Base-by-base conservation (phyloP, 2,329 filamentous ascomycete species). In the Coniella vitis region DNA sequence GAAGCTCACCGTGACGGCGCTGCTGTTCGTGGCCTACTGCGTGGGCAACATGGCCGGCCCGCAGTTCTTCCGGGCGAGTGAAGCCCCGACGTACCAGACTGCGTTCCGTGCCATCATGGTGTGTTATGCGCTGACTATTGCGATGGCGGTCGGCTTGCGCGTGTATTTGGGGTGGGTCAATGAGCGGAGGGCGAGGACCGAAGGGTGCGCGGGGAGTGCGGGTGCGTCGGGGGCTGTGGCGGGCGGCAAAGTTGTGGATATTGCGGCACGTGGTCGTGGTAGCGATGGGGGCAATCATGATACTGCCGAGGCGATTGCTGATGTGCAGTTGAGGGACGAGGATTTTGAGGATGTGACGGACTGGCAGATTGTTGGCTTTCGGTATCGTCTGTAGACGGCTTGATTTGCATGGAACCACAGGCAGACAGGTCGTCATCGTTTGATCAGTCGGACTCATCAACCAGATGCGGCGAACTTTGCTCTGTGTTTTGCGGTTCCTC, bases 311-410 rank as follows among this genome's bases (percentile, higher is more conserved):
- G 61, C 58, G n/a, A 61, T 65, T n/a, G 57, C 58, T 10, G 62
- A 62, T 25, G 60, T 69, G 0, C 64, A 68, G 42, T 57, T 75
- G 19, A 61, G 64, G 16, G 64, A 69, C 0, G 67, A 70, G 46
- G 73, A 75, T 50, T 75, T 78, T 49, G 75, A 79, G 17, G 78
- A 83, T 59, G 61, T 75, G 2, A 82, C 79, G 2, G 79, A 83
- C 56, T 80, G 76, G 73, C 71, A 79, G 34, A 79, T 71, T 1
- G 60, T 70, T 16, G 79, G 79, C 0, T 83, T 83, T 53, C 70
- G 78, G 37, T 83, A 83, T 61, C 70, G 79, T 9, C 7, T 29
- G 7, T 38, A 41, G 16, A 25, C 3, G 20, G 9, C n/a, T 7
- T 2, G n/a, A 13, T 7, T 38, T 17, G 17, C n/a, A 19, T 10